Percentiles rank a stretch among this genome's conserved stretches.
Conservation (phyloP, 2,329 filamentous ascomycete species). For the Endoconidiophora laricicola region DNA sequence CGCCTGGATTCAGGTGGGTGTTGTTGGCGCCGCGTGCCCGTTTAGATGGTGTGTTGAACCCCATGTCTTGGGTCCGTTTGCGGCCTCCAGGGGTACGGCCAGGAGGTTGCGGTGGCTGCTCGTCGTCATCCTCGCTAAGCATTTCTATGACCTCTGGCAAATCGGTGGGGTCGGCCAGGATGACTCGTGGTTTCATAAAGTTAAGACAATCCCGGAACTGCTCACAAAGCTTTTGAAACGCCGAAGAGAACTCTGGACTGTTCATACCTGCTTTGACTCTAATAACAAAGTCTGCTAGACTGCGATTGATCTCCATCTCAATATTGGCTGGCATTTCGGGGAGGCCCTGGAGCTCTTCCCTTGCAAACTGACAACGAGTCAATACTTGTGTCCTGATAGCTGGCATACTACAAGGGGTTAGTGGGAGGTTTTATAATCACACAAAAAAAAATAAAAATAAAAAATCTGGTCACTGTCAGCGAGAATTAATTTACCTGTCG, state of each 20-base stretch:
- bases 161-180: conserved; percentile 24
- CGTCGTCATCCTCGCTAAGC: conserved; percentile 24
- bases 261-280: conserved; percentile 36
- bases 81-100: conserved; percentile 10
- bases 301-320: conserved; percentile 44
- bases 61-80: conserved; percentile 14
- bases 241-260: conserved; percentile 28
- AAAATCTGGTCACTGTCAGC: not conserved
- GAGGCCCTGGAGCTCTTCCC: conserved; percentile 36
- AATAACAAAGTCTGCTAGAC: conserved; percentile 39
- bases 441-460: not conserved
- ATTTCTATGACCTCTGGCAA: conserved; percentile 23
- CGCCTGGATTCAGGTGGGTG: not conserved
- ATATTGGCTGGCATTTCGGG: conserved; percentile 55
- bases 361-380: conserved; percentile 32
- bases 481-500: conserved; percentile 25
- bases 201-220: conserved; percentile 34
- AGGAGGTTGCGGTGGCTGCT: conserved; percentile 14
- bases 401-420: conserved; percentile 25
- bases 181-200: conserved; percentile 30
- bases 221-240: conserved; percentile 30
- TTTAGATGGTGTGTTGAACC: conserved; percentile 21
- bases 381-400: conserved; percentile 37
- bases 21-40: conserved; percentile 17
- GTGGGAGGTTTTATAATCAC: not conserved